phyloP scores from a whole-genome alignment of 2,329 filamentous ascomycete genomes.

The Dichotomopilus funicola region DNA sequence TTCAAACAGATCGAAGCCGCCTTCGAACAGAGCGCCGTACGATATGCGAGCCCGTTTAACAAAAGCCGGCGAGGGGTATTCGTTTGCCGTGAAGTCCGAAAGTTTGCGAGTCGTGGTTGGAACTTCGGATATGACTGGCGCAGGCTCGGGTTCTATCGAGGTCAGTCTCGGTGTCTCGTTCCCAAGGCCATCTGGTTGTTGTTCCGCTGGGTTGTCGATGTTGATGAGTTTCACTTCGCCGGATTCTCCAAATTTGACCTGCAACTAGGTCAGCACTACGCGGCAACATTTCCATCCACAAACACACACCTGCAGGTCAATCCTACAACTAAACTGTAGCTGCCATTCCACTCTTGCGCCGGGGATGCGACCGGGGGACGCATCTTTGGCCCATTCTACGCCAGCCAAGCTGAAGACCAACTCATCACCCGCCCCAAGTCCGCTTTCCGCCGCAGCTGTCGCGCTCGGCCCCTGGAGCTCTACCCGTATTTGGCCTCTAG shows the following conservation, averaged over 20 bases:
- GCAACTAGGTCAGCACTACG: constrained; percentile 1
- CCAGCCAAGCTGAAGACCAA: constrained; percentile 64
- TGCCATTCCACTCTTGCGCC: constrained; percentile 53
- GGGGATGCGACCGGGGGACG: constrained; percentile 40
- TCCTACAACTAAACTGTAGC: constrained; percentile 45
- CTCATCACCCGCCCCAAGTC: constrained; percentile 72
- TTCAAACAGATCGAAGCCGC: constrained; percentile 61
- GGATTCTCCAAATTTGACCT: constrained; percentile 42
- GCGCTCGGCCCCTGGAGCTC: constrained; percentile 67
- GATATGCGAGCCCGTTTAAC: constrained; percentile 64
- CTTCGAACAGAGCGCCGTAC: constrained; percentile 60
- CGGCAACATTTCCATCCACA: neutral
- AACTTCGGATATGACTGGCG: neutral
- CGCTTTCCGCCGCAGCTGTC: constrained; percentile 57
- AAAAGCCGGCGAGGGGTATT: constrained; percentile 75
- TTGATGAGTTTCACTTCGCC: constrained; percentile 44
- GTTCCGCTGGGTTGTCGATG: constrained; percentile 40
- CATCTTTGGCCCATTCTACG: constrained; percentile 55
- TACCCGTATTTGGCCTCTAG: constrained; percentile 73
- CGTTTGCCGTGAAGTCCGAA: constrained; percentile 36
- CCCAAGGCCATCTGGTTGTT: constrained; percentile 9
- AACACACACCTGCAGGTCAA: constrained; percentile 41
- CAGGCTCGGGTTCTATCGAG: constrained; percentile 15
- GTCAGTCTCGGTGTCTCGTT: constrained; percentile 17
- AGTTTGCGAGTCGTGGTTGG: constrained; percentile 24